These are phyloP conservation scores for Ramichloridium luteum DNA, from an alignment of 2,329 filamentous ascomycete genomes.

Conservation along the genomic window DNA sequence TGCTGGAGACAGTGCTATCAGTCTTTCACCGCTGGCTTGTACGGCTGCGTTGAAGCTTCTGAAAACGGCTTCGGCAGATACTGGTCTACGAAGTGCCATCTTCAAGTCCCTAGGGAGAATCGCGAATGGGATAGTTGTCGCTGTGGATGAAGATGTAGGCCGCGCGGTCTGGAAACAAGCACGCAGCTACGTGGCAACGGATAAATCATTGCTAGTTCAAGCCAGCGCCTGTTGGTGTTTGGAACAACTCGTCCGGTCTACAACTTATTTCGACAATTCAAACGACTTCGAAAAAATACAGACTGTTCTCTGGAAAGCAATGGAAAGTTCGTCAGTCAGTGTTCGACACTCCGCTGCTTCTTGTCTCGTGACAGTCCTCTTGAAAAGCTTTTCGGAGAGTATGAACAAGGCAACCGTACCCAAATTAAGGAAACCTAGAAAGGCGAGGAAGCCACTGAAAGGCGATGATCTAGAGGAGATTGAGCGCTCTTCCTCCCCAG, in stretches of 20 bases:
- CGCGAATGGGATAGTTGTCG: conserved; percentile 58
- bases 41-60: conserved; percentile 63
- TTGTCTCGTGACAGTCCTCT: conserved; percentile 69
- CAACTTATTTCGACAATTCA: conserved; percentile 73
- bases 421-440: conserved; percentile 58
- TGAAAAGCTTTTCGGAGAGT: conserved; percentile 64
- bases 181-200: conserved; percentile 59
- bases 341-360: conserved; percentile 80
- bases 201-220: conserved; percentile 75
- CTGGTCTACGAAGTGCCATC: conserved; percentile 67
- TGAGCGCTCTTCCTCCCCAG: conserved; percentile 59
- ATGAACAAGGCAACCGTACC: conserved; percentile 40
- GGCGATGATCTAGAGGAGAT: conserved; percentile 50
- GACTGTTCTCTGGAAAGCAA: conserved; percentile 68
- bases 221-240: conserved; percentile 68
- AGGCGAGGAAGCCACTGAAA: conserved; percentile 55
- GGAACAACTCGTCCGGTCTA: conserved; percentile 57
- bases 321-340: conserved; percentile 62
- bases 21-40: conserved; percentile 63
- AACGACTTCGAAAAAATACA: conserved; percentile 85
- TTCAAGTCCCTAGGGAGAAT: conserved; percentile 68
- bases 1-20: conserved; percentile 88
- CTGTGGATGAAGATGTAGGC: conserved; percentile 73
- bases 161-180: conserved; percentile 90
- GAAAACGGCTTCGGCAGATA: conserved; percentile 67